These are phyloP conservation scores for Quercus robur DNA, from an alignment of 306 rosid species.

Conservation along the genomic window DNA sequence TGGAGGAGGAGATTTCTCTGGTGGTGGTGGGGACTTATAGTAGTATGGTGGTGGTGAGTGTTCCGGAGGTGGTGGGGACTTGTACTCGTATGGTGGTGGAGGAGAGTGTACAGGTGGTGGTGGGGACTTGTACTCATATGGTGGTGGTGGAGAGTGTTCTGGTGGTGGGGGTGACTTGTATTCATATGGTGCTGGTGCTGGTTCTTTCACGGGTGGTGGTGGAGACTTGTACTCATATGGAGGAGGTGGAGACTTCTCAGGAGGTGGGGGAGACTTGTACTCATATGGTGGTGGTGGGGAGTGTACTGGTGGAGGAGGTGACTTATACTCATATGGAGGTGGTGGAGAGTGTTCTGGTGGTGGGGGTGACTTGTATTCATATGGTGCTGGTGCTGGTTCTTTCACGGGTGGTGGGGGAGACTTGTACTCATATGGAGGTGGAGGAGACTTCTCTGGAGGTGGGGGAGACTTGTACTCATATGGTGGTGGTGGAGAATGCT, in stretches of 20 bases:
- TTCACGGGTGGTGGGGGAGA: constrained; percentile 43
- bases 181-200: constrained; percentile 1
- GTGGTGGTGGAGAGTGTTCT: background rate
- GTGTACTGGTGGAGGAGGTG: constrained; percentile 28
- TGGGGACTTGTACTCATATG: constrained; percentile 5
- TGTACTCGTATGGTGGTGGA: background rate
- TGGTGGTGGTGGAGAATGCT: background rate
- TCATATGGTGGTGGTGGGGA: constrained; percentile 27
- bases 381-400: background rate
- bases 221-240: constrained; percentile 19
- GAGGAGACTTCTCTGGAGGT: constrained; percentile 8
- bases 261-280: constrained; percentile 36
- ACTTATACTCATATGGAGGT: constrained; percentile 20
- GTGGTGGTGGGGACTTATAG: background rate
- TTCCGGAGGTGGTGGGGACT: background rate
- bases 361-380: constrained; percentile 16
- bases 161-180: constrained; percentile 22
- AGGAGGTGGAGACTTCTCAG: constrained; percentile 1
- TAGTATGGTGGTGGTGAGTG: background rate
- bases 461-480: constrained; percentile 43
- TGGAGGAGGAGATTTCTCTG: background rate
- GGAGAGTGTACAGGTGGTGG: background rate
- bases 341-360: background rate
- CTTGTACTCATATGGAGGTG: constrained; percentile 30
- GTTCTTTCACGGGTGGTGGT: background rate